These are phyloP conservation scores for Fusarium tuaranense DNA, from an alignment of 2,329 filamentous ascomycete species.

Conservation along the genomic window DNA sequence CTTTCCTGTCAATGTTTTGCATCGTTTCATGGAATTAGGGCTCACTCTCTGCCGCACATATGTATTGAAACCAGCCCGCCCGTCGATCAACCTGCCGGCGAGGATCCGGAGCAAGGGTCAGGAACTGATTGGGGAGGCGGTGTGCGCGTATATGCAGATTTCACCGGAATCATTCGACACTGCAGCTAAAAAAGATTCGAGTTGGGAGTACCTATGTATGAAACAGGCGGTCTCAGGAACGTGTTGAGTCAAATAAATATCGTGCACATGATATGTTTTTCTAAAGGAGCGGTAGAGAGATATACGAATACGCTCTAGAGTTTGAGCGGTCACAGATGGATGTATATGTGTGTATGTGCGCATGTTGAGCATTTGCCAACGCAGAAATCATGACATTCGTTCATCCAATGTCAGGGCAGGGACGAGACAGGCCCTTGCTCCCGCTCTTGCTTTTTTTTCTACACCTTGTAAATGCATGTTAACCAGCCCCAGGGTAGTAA, in stretches of 20 bases:
- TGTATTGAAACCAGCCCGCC: not conserved
- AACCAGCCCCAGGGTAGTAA: conserved; percentile 4
- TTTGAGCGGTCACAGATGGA: not conserved
- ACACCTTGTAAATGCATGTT: not conserved
- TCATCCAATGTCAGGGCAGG: conserved; percentile 10
- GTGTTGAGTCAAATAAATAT: not conserved
- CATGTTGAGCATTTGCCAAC: not conserved
- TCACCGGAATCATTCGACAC: conserved; percentile 25
- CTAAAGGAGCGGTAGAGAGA: not conserved
- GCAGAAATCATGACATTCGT: not conserved
- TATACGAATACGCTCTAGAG: not conserved
- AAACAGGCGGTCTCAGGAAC: conserved; percentile 30
- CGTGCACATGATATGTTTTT: not conserved
- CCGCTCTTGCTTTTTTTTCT: conserved; percentile 17
- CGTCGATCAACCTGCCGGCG: conserved; percentile 15
- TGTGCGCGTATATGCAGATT: conserved; percentile 25
- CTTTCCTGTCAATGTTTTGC: not conserved
- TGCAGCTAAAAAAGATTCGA: conserved; percentile 11
- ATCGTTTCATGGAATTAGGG: not conserved
- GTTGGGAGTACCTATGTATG: conserved; percentile 1
- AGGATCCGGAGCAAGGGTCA: conserved; percentile 1
- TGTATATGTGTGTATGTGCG: not conserved
- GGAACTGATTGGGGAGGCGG: conserved; percentile 20
- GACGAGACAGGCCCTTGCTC: conserved; percentile 15
- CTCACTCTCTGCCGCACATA: not conserved